phyloP scores from a whole-genome alignment of 139 green algal genomes.

The Astrephomene gubernaculifera region DNA sequence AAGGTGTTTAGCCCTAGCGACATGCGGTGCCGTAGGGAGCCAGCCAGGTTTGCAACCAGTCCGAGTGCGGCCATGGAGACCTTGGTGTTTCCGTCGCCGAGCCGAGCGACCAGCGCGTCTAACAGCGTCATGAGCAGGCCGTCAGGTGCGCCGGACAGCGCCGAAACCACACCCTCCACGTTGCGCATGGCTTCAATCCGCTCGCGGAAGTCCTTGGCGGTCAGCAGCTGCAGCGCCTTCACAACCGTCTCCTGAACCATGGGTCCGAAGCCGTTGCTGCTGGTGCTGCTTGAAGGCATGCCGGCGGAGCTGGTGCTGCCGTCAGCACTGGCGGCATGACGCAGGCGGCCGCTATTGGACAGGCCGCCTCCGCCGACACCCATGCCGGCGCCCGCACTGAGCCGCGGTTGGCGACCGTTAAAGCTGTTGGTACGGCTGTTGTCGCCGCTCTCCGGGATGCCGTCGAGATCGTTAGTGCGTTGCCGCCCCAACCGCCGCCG shows the following conservation, averaged over 20 bases:
- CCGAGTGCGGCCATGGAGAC: conserved; percentile 60
- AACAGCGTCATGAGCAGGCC: conserved; percentile 45
- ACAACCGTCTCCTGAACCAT: conserved; percentile 38
- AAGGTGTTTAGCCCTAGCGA: conserved; percentile 65
- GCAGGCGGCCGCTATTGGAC: background rate
- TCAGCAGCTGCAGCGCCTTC: conserved; percentile 45
- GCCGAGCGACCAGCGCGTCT: conserved; percentile 26
- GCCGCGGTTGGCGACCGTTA: background rate
- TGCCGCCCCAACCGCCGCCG: conserved; percentile 23
- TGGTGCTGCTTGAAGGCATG: no score
- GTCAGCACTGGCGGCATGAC: background rate
- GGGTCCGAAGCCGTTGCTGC: background rate
- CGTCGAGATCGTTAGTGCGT: conserved; percentile 21
- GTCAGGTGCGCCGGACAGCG: conserved; percentile 45
- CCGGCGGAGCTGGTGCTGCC: background rate
- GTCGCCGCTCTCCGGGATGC: conserved; percentile 16
- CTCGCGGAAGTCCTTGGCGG: conserved; percentile 67
- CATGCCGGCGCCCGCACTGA: background rate
- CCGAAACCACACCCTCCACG: conserved; percentile 47
- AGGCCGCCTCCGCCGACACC: background rate
- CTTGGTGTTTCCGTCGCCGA: conserved; percentile 75
- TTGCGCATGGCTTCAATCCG: conserved; percentile 55
- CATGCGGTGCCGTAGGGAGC: conserved; percentile 26
- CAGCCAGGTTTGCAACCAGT: conserved; percentile 28
- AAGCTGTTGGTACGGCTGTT: conserved; percentile 13